These are phyloP conservation scores for Hypomontagnella monticulosa DNA, from an alignment of 495 filamentous ascomycete genomes.

Conservation along the genomic window DNA sequence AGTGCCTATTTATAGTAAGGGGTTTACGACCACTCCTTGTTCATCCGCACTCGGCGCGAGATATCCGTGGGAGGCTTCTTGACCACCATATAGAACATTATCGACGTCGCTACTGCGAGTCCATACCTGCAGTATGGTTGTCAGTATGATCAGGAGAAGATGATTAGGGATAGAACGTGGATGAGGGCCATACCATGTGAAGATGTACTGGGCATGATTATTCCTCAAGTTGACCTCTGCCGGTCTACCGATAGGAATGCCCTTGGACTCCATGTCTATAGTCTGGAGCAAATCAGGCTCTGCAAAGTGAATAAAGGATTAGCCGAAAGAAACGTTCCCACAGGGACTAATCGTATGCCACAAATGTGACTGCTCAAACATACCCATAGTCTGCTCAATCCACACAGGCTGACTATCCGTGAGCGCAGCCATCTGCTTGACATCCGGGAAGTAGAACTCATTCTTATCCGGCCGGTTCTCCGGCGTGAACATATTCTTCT, in stretches of 20 bases:
- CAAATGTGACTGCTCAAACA: constrained; percentile 25
- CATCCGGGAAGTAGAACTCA: constrained; percentile 95
- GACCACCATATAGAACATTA: constrained; percentile 96
- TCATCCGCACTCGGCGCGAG: constrained; percentile 78
- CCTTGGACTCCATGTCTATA: constrained; percentile 75
- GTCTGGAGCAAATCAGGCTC: constrained; percentile 79
- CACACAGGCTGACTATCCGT: constrained; percentile 88
- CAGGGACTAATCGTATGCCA: background rate
- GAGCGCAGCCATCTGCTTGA: constrained; percentile 88
- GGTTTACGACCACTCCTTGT: constrained; percentile 75
- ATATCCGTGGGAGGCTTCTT: constrained; percentile 82
- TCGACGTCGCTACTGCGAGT: constrained; percentile 81
- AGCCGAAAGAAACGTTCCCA: constrained; percentile 14
- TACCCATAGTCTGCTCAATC: constrained; percentile 97
- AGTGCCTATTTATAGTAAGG: constrained; percentile 5
- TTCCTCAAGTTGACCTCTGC: constrained; percentile 94
- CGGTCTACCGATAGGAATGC: constrained; percentile 91
- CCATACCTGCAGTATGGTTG: constrained; percentile 74
- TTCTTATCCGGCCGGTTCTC: constrained; percentile 81
- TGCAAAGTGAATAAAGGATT: constrained; percentile 46
- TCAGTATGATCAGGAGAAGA: constrained; percentile 10
- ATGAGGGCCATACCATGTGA: constrained; percentile 80
- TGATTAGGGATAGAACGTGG: constrained; percentile 14
- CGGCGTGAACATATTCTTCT: constrained; percentile 97
- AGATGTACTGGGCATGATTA: constrained; percentile 97